Evolutionary conservation across 169 alveolate species (phyloP), one percentile per base, ranked within the genome.

Genomic region (Eimeria necatrix): DNA sequence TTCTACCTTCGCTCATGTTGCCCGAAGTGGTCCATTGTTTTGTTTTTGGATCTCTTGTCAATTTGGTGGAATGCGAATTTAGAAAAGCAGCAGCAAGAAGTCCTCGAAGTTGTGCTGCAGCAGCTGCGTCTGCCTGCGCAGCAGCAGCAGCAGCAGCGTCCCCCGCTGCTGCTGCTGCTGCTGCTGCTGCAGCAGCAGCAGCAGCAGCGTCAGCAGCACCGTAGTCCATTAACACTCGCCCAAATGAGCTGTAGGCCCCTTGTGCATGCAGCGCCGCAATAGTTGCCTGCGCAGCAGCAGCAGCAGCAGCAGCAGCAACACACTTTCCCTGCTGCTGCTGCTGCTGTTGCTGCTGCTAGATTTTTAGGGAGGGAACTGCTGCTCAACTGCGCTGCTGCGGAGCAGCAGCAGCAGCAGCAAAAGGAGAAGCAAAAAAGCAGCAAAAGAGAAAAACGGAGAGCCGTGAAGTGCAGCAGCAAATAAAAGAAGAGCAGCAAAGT

Each of bases 1-100:
- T 4, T 92, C n/a, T 78, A 61, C 96, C 98, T 92, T 98, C 99
- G 61, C 98, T 97, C 99, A 98, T 98, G 96, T 98, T 98, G 7
- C 99, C 99, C 60, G 95, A 96, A 32, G 97, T 96, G 20, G 86
- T 76, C 98, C 98, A 97, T 32, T 64, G 97, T 86, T 56, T 94
- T 94, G 68, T 96, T 74, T 93, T 97, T 3, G 90, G 91, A 52
- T 91, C 98, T 70, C 93, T 89, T 22, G 87, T 95, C 53, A 98
- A 93, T 32, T 95, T 96, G 9, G 99, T 98, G 83, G 97, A 97
- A 64, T 98, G 95, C 24, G 98, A 97, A 96, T 98, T 98, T 91
- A 98, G 95, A 94, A 95, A 97, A 3, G 98, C 98, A 18, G 99
- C 97, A 22, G 97, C 59, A 97, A 98, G 95, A 61, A 95, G 80